Percentiles rank a stretch among this genome's conserved stretches.
Conservation (phyloP, 169 alveolate genomes). For the Plasmodium gaboni region DNA sequence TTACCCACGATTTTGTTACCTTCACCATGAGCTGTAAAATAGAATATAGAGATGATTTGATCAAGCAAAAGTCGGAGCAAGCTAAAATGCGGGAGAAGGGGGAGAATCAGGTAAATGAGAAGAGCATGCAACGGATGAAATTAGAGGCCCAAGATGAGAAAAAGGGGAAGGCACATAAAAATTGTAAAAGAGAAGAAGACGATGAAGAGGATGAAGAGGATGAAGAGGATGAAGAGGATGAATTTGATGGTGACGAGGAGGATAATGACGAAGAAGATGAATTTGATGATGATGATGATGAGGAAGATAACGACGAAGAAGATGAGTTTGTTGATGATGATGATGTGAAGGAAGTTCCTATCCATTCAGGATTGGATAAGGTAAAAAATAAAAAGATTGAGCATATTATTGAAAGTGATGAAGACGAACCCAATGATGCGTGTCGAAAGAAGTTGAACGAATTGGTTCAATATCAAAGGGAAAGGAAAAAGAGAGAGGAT, state of each 20-base stretch:
- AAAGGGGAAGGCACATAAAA: neutral
- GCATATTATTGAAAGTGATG: neutral
- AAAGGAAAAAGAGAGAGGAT: neutral
- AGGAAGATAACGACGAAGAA: neutral
- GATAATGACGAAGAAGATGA: conserved; percentile 15
- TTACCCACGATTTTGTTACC: conserved; percentile 76
- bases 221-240: conserved; percentile 28
- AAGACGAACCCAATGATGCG: neutral
- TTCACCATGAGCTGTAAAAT: conserved; percentile 84
- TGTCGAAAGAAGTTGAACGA: conserved; percentile 13
- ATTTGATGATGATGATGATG: conserved; percentile 9
- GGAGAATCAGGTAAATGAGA: neutral
- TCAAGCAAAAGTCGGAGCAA: conserved; percentile 42
- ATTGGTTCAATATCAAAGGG: conserved; percentile 22
- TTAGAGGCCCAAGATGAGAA: neutral
- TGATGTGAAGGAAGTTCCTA: conserved; percentile 2
- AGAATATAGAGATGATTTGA: conserved; percentile 76
- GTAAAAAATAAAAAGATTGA: neutral
- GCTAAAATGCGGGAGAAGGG: neutral
- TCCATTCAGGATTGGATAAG: neutral
- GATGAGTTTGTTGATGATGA: conserved; percentile 14
- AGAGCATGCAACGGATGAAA: neutral
- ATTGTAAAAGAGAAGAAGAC: neutral
- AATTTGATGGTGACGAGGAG: neutral
- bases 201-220: conserved; percentile 35